A percentile compares a stretch with the other conserved stretches of the same genome.
Conservation (phyloP, 179 eudicot genomes). For the Corrigiola litoralis region DNA sequence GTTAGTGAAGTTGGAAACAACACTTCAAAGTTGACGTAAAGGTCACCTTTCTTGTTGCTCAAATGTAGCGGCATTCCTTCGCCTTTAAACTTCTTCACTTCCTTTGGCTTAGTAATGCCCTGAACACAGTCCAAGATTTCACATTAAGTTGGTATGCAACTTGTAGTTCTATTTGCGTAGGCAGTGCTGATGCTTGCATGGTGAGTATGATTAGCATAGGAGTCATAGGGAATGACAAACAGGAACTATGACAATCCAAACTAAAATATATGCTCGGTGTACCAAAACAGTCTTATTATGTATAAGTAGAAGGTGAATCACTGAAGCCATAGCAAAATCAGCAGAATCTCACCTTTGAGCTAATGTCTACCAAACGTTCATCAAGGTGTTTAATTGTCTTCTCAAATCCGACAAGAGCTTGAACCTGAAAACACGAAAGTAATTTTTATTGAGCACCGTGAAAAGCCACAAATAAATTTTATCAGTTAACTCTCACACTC, state of each 20-base stretch:
- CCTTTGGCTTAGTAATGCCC: constrained; percentile 85
- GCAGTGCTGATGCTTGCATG: background rate
- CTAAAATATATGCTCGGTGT: background rate
- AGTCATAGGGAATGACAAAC: background rate
- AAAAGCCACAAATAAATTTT: background rate
- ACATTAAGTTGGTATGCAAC: background rate
- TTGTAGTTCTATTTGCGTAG: background rate
- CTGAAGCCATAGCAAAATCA: constrained; percentile 1
- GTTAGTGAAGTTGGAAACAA: constrained; percentile 85
- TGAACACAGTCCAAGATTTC: constrained; percentile 16
- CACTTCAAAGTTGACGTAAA: constrained; percentile 78
- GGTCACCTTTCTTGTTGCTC: constrained; percentile 85
- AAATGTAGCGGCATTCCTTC: constrained; percentile 91
- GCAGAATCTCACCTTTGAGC: constrained; percentile 59
- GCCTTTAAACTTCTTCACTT: constrained; percentile 80
- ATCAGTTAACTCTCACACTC: no score
- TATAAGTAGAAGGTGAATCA: background rate
- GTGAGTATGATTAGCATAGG: background rate
- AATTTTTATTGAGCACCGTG: background rate
- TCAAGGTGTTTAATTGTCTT: constrained; percentile 94
- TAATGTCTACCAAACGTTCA: constrained; percentile 74
- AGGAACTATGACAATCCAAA: background rate
- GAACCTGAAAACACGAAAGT: constrained; percentile 44
- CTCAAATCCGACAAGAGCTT: constrained; percentile 96
- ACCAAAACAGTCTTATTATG: background rate